These are phyloP conservation scores for Goffeauzyma gilvescens DNA, from an alignment of 768 basidiomycete genomes.

Conservation along the genomic window DNA sequence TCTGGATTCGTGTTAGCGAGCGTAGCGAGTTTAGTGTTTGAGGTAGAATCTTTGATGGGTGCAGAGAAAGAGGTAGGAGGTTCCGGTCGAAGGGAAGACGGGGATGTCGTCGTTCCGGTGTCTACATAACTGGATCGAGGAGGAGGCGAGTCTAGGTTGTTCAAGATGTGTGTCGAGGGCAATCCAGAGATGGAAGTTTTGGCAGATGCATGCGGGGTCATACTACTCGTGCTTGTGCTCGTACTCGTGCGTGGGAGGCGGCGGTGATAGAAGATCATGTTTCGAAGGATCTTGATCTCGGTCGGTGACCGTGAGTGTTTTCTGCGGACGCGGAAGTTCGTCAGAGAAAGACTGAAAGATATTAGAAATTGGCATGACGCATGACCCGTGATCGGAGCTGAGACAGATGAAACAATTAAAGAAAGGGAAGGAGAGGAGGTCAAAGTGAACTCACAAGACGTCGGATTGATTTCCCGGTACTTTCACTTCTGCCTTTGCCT, in stretches of 20 bases:
- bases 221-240: slow-evolving; percentile 13
- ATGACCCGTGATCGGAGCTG: too few species aligned
- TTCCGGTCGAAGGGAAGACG: too few species aligned
- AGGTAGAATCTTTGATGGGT: slow-evolving; percentile 11
- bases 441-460: too few species aligned
- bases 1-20: too few species aligned
- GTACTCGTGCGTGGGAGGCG: slow-evolving; percentile 11
- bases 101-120: too few species aligned
- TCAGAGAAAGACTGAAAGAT: not conserved
- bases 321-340: not conserved
- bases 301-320: slow-evolving; percentile 10
- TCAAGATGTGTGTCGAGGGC: slow-evolving; percentile 44
- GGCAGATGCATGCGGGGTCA: not conserved
- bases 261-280: slow-evolving; percentile 22
- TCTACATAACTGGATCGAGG: too few species aligned
- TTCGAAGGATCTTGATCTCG: slow-evolving; percentile 18
- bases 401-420: too few species aligned
- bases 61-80: slow-evolving; percentile 34
- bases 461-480: too few species aligned
- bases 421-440: too few species aligned
- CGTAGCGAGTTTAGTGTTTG: slow-evolving; percentile 23
- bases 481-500: not conserved
- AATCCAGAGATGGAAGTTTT: not conserved
- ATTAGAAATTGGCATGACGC: too few species aligned
- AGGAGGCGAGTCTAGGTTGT: slow-evolving; percentile 28